Conservation (phyloP, 2,329 filamentous ascomycete species). For the Sordariomycetes sp. region DNA sequence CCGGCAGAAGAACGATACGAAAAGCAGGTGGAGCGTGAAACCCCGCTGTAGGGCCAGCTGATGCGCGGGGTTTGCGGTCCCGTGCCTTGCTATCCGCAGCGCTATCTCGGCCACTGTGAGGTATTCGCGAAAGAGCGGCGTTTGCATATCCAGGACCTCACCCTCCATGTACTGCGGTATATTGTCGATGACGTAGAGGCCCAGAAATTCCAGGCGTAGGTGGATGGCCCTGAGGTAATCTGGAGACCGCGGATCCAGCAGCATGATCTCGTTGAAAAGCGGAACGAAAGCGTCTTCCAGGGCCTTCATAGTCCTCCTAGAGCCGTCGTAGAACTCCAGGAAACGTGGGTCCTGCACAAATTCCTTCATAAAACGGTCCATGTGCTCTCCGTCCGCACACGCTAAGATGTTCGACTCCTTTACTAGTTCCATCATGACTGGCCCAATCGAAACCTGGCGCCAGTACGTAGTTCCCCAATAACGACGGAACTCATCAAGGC, state of each 20-base stretch:
- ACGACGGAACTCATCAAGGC: conserved; percentile 14
- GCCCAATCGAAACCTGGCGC: conserved; percentile 8
- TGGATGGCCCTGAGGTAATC: conserved; percentile 19
- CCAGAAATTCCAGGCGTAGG: conserved; percentile 18
- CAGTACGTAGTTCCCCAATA: conserved; percentile 10
- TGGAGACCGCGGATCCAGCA: conserved; percentile 14
- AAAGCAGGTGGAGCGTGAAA: conserved; percentile 14
- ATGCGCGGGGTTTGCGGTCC: conserved; percentile 11
- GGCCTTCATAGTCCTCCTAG: conserved; percentile 4
- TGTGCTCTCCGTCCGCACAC: conserved; percentile 6
- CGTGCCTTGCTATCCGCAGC: conserved; percentile 3
- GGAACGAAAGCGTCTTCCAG: conserved; percentile 19
- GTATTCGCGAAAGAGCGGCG: conserved; percentile 20
- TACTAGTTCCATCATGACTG: conserved; percentile 12
- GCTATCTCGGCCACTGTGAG: conserved; percentile 19
- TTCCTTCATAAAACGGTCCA: conserved; percentile 8
- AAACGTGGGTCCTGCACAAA: conserved; percentile 11
- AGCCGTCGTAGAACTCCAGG: conserved; percentile 8
- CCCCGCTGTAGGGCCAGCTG: conserved; percentile 18
- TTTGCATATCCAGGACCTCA: conserved; percentile 11
- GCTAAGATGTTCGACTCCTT: conserved; percentile 5
- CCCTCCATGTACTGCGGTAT: conserved; percentile 13
- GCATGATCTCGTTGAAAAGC: conserved; percentile 18
- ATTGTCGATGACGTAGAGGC: conserved; percentile 16
- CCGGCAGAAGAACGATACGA: conserved; percentile 17